Base-by-base conservation (phyloP, 257 asterid genomes). In the Sherardia arvensis region DNA sequence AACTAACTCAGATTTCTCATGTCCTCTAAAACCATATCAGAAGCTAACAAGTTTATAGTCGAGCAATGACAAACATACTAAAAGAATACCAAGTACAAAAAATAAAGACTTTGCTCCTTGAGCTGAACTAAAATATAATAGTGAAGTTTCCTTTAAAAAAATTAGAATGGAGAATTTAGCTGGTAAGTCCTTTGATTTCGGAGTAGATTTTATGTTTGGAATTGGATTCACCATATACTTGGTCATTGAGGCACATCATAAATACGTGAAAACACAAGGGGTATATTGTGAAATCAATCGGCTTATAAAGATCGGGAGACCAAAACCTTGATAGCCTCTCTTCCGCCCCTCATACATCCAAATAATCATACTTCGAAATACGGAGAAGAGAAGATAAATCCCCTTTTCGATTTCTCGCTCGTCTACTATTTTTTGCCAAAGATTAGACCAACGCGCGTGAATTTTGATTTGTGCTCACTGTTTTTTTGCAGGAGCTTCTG, bases 391-490 rank as follows among this genome's bases (percentile, higher is more conserved):
- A 30, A 59, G 47, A 59, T 30, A 59, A 59, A 59, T 32, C 48
- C 63, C 63, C 17, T 7, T 30, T 14, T 23, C 63, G 45, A 28
- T 23, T 32, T 30, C 32, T 32, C 17, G 22, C 30, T 26, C 11
- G n/a, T 25, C 36, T 32, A 59, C 4, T 59, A n/a, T 32, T 29
- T 59, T 59, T 59, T 58, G n/a, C 48, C 26, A n/a, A n/a, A 30
- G 23, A 59, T 59, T 59, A 32, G 63, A 59, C 20, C 34, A 59
- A 59, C 45, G 63, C 20, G 47, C 63, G 63, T 59, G 63, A 59
- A n/a, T 59, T 58, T 59, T 59, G 63, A 59, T 59, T 59, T 32
- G 63, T 59, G 63, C 63, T 59, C 63, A 30, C 63, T 59, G 45
- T 59, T 59, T 59, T 59, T 59, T 59, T 59, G 63, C 63, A 59